Percentiles rank a stretch among this genome's conserved stretches.
Conservation (phyloP, 2,329 filamentous ascomycete genomes). For the Ceratocystis ficicola region DNA sequence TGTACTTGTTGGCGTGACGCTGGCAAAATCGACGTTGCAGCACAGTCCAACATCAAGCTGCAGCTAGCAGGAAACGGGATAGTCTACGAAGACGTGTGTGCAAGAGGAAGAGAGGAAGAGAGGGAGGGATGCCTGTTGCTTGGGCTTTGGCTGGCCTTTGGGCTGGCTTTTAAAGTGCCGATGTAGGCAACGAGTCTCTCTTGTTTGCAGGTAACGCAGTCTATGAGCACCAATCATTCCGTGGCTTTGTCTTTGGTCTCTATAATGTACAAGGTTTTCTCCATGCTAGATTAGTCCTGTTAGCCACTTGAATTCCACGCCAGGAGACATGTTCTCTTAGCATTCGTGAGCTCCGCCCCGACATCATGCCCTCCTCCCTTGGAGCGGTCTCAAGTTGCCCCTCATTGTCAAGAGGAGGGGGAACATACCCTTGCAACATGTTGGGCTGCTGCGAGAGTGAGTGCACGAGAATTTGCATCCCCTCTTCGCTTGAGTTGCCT, state of each 20-base stretch:
- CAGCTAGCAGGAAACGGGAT: neutral
- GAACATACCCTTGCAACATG: neutral
- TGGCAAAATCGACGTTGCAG: neutral
- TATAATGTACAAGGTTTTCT: neutral
- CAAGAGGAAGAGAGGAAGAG: neutral
- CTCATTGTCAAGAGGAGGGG: neutral
- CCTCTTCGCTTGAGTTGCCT: conserved; percentile 2
- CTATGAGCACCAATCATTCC: neutral
- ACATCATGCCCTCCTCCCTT: neutral
- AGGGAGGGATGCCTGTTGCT: neutral
- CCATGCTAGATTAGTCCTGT: neutral
- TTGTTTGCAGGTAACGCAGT: neutral
- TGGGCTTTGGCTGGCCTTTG: too few relatives aligned
- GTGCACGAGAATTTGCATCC: conserved; percentile 2
- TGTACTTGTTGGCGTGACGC: neutral
- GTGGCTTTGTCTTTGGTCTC: neutral
- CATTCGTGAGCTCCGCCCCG: neutral
- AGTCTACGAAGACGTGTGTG: neutral
- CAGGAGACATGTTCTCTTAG: neutral
- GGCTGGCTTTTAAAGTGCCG: too few relatives aligned
- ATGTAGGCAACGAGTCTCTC: too few relatives aligned
- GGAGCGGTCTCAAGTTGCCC: neutral
- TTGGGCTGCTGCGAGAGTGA: neutral
- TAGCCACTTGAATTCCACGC: neutral
- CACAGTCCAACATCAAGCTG: neutral